phyloP scores from a whole-genome alignment of 2,329 filamentous ascomycete genomes.

The Ceratocystis cubensis region DNA sequence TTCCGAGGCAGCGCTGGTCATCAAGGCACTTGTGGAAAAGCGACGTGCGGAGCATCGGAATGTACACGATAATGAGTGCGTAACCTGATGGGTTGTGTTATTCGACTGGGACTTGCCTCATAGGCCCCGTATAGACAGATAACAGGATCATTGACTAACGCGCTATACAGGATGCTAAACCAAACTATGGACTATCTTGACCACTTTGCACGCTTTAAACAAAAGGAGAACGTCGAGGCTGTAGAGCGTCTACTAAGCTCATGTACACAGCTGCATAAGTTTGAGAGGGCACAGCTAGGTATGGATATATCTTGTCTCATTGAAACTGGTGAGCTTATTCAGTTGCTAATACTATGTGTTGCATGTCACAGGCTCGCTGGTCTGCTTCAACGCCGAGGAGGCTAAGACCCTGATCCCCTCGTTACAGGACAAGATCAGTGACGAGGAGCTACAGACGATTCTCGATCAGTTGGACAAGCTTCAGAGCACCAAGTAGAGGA shows the following conservation, averaged over 20 bases:
- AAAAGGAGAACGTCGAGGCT: constrained; percentile 88
- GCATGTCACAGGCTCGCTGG: constrained; percentile 58
- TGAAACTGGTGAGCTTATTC: too few species aligned
- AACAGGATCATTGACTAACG: not conserved
- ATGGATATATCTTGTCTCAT: constrained; percentile 25
- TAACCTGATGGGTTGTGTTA: constrained; percentile 21
- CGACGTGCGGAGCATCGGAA: constrained; percentile 68
- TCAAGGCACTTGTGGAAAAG: constrained; percentile 77
- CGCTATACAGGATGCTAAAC: constrained; percentile 50
- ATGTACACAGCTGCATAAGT: constrained; percentile 70
- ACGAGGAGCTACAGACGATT: constrained; percentile 76
- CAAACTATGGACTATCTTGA: constrained; percentile 90
- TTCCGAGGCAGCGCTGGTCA: constrained; percentile 81
- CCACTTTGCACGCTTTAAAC: constrained; percentile 89
- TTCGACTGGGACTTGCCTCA: not conserved
- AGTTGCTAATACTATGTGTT: constrained; percentile 8
- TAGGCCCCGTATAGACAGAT: not conserved
- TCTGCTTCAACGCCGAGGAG: constrained; percentile 86
- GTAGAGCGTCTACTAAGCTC: constrained; percentile 75
- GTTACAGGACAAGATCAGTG: constrained; percentile 75
- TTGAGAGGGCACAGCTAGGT: constrained; percentile 90
- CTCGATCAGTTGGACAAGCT: constrained; percentile 86
- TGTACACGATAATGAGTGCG: constrained; percentile 72
- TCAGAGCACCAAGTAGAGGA: constrained; percentile 28
- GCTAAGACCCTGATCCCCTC: constrained; percentile 92